These are phyloP conservation scores for Rhizopogon vinicolor DNA, from an alignment of 768 basidiomycete genomes.

Conservation along the genomic window DNA sequence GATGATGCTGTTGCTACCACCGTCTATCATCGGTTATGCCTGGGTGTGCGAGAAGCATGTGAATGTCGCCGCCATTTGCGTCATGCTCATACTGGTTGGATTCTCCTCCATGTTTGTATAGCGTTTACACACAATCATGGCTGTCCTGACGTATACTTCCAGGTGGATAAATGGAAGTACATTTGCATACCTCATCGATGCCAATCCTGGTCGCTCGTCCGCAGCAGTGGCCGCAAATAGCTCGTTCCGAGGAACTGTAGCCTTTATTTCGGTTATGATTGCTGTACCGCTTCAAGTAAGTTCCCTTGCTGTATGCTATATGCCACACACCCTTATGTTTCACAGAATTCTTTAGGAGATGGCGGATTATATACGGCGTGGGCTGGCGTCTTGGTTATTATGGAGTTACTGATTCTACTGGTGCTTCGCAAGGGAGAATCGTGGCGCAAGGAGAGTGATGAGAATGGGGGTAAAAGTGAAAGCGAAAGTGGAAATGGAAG, in stretches of 20 bases:
- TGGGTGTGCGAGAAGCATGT: slow-evolving; percentile 68
- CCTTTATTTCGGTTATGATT: slow-evolving; percentile 66
- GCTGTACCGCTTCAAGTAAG: slow-evolving; percentile 64
- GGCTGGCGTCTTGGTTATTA: slow-evolving; percentile 47
- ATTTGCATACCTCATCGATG: slow-evolving; percentile 82
- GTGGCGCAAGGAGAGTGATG: slow-evolving; percentile 53
- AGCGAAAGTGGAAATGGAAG: not conserved
- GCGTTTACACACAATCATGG: not conserved
- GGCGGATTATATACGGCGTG: slow-evolving; percentile 76
- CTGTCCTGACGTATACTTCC: slow-evolving; percentile 1
- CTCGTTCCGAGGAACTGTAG: slow-evolving; percentile 64
- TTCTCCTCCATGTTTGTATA: slow-evolving; percentile 65
- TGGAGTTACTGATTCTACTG: slow-evolving; percentile 53
- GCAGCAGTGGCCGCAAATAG: slow-evolving; percentile 76
- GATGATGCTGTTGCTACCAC: slow-evolving; percentile 53
- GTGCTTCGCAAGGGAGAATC: slow-evolving; percentile 52
- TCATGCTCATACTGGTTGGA: slow-evolving; percentile 68
- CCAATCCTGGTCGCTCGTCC: slow-evolving; percentile 76
- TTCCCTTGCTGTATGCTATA: not conserved
- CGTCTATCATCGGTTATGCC: slow-evolving; percentile 60
- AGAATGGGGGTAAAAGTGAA: slow-evolving; percentile 25
- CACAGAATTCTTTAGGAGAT: slow-evolving; percentile 66
- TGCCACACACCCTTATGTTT: not conserved
- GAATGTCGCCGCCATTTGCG: slow-evolving; percentile 63
- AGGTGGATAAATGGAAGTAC: slow-evolving; percentile 65